These are phyloP conservation scores for Beauveria varroae DNA, from an alignment of 2,329 filamentous ascomycete genomes.

Conservation along the genomic window DNA sequence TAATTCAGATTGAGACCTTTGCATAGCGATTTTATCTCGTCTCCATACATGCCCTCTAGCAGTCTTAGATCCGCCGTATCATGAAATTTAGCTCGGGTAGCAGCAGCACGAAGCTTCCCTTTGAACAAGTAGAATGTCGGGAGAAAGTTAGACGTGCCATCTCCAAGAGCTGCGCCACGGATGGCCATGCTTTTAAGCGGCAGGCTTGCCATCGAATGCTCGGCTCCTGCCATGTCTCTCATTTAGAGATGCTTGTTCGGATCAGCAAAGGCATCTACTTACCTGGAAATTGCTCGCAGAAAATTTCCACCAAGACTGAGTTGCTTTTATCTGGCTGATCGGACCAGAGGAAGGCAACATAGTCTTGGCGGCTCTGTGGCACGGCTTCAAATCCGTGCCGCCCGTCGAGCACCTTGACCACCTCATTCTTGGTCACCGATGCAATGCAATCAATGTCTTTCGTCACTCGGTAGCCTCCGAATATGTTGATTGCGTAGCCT, in stretches of 20 bases:
- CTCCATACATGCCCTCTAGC: background rate
- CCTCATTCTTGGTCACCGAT: background rate
- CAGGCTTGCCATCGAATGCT: background rate
- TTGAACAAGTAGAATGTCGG: background rate
- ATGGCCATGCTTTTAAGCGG: background rate
- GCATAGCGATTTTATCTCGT: background rate
- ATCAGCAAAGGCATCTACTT: background rate
- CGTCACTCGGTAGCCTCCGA: background rate
- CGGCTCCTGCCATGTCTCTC: background rate
- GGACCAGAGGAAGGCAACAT: background rate
- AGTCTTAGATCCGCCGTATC: background rate
- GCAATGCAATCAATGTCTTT: constrained; percentile 11
- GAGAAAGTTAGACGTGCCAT: background rate
- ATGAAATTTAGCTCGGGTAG: background rate
- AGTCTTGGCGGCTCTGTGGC: constrained; percentile 3
- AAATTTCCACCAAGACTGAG: background rate
- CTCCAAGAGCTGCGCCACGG: background rate
- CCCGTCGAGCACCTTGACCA: background rate
- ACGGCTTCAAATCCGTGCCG: constrained; percentile 6
- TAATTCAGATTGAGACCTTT: background rate
- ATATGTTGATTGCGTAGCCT: background rate
- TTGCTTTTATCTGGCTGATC: background rate
- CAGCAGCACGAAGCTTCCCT: background rate
- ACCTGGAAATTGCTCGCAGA: background rate
- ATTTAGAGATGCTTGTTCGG: too few relatives aligned